Conservation (phyloP, 163 green algal genomes). For the Chlorella variabilis region DNA sequence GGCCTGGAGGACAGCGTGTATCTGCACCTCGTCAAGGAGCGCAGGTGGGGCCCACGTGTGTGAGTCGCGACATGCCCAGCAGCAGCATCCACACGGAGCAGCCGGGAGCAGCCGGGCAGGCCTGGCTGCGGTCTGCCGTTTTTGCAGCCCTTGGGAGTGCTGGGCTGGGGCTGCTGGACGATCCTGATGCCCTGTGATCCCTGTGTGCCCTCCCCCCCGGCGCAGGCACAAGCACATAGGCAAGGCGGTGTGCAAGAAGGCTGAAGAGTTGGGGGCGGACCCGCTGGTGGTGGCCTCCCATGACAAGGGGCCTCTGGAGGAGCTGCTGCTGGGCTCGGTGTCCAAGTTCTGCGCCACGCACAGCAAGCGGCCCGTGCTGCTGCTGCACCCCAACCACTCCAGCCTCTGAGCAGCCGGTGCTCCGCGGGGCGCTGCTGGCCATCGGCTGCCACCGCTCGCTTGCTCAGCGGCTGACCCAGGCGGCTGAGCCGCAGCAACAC, state of each 20-base stretch:
- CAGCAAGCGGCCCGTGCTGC: slow-evolving; percentile 30
- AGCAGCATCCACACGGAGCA: no score
- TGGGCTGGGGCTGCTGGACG: no score
- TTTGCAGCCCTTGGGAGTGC: no score
- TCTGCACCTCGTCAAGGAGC: slow-evolving; percentile 21
- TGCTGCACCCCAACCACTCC: slow-evolving; percentile 29
- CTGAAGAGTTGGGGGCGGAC: slow-evolving; percentile 48
- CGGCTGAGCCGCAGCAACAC: no score
- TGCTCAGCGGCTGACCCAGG: no score
- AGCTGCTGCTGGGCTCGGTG: slow-evolving; percentile 27
- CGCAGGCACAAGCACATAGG: slow-evolving; percentile 45
- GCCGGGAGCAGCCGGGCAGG: no score
- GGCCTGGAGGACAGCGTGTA: slow-evolving; percentile 62
- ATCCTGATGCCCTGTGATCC: no score
- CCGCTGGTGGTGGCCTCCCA: slow-evolving; percentile 56
- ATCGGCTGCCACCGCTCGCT: no score
- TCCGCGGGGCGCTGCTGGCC: neutral
- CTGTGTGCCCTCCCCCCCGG: no score
- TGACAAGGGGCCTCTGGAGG: slow-evolving; percentile 35
- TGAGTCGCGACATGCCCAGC: no score
- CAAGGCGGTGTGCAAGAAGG: slow-evolving; percentile 41
- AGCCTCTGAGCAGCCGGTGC: neutral
- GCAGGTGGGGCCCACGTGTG: slow-evolving; percentile 8
- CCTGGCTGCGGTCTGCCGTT: no score
- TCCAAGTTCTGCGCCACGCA: slow-evolving; percentile 9